Evolutionary conservation across 495 filamentous ascomycete species (phyloP).

Genomic region (Xylaria grammica): DNA sequence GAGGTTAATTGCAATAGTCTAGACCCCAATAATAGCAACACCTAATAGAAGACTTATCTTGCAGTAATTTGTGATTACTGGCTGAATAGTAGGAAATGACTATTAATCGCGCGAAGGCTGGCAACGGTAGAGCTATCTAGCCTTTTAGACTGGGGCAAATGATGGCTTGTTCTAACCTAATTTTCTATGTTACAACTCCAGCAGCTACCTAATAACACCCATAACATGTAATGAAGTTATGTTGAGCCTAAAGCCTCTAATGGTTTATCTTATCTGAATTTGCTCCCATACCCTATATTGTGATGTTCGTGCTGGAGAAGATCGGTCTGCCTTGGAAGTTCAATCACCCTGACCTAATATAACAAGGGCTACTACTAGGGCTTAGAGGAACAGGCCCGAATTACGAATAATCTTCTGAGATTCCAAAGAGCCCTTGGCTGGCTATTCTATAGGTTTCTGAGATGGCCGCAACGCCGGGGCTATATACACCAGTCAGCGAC

Average conservation of each 20-base stretch:
- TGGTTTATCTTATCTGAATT: constrained; percentile 9
- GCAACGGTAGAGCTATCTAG: too few species aligned
- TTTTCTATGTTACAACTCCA: neutral
- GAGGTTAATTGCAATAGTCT: neutral
- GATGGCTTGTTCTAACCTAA: neutral
- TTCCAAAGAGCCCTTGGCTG: too few species aligned
- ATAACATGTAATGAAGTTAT: neutral
- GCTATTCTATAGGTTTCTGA: too few species aligned
- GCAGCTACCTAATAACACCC: neutral
- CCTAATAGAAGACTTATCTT: neutral
- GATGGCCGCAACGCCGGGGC: too few species aligned
- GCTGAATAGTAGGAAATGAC: too few species aligned
- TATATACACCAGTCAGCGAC: too few species aligned
- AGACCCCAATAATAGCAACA: neutral
- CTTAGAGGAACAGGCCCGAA: too few species aligned
- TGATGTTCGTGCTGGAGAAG: constrained; percentile 67
- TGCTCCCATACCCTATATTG: constrained; percentile 47
- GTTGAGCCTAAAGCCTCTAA: neutral
- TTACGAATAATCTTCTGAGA: too few species aligned
- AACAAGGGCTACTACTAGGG: too few species aligned
- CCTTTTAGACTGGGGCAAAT: too few species aligned
- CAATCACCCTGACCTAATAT: constrained; percentile 54
- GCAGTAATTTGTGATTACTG: too few species aligned
- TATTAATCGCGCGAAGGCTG: too few species aligned
- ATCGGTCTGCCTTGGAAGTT: constrained; percentile 62